Evolutionary conservation across 768 basidiomycete genomes (phyloP).

Genomic region (Mrakia blollopis): DNA sequence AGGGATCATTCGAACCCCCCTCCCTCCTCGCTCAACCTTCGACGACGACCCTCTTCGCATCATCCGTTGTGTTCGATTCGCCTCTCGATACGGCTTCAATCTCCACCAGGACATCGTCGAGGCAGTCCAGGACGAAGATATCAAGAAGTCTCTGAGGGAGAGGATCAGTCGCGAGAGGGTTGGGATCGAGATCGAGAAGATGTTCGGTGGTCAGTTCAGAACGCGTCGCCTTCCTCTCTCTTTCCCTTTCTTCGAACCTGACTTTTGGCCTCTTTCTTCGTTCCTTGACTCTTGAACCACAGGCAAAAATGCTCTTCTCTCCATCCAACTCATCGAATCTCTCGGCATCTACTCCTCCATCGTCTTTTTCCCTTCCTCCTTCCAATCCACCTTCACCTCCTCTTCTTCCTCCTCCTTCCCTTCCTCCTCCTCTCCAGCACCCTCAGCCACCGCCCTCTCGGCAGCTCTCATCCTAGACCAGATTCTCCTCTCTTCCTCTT

Average conservation of each 20-base stretch:
- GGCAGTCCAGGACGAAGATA: slow-evolving; percentile 53
- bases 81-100: slow-evolving; percentile 71
- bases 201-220: slow-evolving; percentile 67
- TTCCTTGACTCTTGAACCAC: background rate
- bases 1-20: slow-evolving; percentile 75
- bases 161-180: slow-evolving; percentile 90
- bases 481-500: slow-evolving; percentile 40
- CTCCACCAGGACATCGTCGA: slow-evolving; percentile 47
- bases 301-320: slow-evolving; percentile 59
- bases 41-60: slow-evolving; percentile 89
- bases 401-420: background rate
- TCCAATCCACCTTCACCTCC: slow-evolving; percentile 49
- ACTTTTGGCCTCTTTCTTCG: background rate
- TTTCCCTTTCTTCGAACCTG: background rate
- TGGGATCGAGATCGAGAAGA: slow-evolving; percentile 88
- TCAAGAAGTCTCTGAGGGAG: slow-evolving; percentile 63
- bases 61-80: slow-evolving; percentile 84
- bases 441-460: slow-evolving; percentile 50
- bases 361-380: slow-evolving; percentile 50
- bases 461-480: slow-evolving; percentile 59
- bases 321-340: slow-evolving; percentile 68
- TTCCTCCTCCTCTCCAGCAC: slow-evolving; percentile 41
- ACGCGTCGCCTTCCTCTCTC: background rate
- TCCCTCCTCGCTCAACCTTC: slow-evolving; percentile 82
- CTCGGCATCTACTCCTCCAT: slow-evolving; percentile 64